These are phyloP conservation scores for Penicillium samsonianum DNA, from an alignment of 495 filamentous ascomycete genomes.

Conservation along the genomic window DNA sequence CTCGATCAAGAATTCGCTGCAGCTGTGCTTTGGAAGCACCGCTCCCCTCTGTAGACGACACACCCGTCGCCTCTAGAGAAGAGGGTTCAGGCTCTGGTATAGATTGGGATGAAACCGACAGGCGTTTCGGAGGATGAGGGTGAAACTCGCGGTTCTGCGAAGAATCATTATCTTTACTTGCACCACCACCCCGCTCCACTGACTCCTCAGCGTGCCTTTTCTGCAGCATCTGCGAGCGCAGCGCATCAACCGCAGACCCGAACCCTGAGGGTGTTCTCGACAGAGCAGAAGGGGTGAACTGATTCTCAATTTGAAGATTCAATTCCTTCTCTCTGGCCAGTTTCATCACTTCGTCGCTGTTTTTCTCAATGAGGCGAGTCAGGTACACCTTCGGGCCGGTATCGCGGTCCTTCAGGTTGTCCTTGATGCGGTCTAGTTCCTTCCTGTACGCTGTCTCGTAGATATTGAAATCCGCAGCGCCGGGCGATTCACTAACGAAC, in stretches of 20 bases:
- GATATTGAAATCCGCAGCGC: slow-evolving; percentile 76
- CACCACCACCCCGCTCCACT: slow-evolving; percentile 3
- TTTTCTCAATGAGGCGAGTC: slow-evolving; percentile 58
- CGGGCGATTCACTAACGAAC: slow-evolving; percentile 78
- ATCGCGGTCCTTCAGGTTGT: slow-evolving; percentile 33
- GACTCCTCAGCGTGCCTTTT: slow-evolving; percentile 11
- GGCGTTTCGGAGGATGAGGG: slow-evolving; percentile 16
- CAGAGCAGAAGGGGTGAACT: neutral
- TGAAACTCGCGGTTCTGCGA: slow-evolving; percentile 8
- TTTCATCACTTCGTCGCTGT: slow-evolving; percentile 46
- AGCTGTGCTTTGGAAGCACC: slow-evolving; percentile 27
- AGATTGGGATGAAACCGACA: slow-evolving; percentile 21
- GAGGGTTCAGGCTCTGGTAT: slow-evolving; percentile 26
- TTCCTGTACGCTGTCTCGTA: slow-evolving; percentile 84
- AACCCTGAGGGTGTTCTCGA: slow-evolving; percentile 19
- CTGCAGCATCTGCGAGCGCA: slow-evolving; percentile 28
- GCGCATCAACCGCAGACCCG: slow-evolving; percentile 21
- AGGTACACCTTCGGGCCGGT: slow-evolving; percentile 54
- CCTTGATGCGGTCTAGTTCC: slow-evolving; percentile 73
- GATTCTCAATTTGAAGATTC: slow-evolving; percentile 26
- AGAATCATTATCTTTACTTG: neutral
- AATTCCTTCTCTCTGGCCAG: slow-evolving; percentile 37
- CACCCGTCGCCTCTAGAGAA: slow-evolving; percentile 26
- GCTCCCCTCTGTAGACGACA: slow-evolving; percentile 15
- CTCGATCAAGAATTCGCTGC: slow-evolving; percentile 26